Conservation (phyloP, 1,284 basidiomycete genomes). For the Sphaerobolus stellatus region DNA sequence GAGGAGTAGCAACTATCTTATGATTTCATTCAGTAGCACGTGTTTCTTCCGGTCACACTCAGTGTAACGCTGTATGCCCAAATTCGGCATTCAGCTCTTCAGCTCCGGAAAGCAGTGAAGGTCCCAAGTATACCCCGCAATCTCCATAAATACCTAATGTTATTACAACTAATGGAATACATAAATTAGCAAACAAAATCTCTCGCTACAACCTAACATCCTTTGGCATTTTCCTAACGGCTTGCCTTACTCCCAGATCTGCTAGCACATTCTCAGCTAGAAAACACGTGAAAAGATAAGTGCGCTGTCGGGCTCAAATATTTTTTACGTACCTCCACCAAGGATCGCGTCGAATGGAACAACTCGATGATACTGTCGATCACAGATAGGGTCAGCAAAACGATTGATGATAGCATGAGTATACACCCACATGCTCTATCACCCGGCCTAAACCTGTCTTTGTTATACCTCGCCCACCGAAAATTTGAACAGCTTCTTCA, state of each 20-base stretch:
- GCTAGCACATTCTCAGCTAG: constrained; percentile 66
- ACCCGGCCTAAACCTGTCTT: constrained; percentile 62
- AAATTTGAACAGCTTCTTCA: constrained; percentile 64
- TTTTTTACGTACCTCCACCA: constrained; percentile 50
- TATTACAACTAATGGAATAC: too few species aligned
- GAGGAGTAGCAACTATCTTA: background rate
- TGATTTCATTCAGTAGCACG: too few species aligned
- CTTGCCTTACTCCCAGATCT: constrained; percentile 65
- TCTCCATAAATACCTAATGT: too few species aligned
- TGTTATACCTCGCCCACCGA: constrained; percentile 61
- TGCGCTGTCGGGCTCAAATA: background rate
- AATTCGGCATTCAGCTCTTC: too few species aligned
- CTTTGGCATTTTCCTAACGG: constrained; percentile 62
- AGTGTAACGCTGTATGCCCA: too few species aligned
- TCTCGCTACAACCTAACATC: constrained; percentile 50
- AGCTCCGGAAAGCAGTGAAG: too few species aligned
- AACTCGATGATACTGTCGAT: constrained; percentile 37
- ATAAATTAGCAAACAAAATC: too few species aligned
- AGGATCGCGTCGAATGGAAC: constrained; percentile 48
- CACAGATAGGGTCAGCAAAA: constrained; percentile 1
- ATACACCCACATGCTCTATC: constrained; percentile 60
- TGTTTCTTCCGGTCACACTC: too few species aligned
- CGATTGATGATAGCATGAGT: too few species aligned
- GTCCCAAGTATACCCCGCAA: too few species aligned
- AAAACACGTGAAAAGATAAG: too few species aligned